Evolutionary conservation across 768 basidiomycete genomes (phyloP), one percentile per base, ranked within the genome.

Genomic region (Pisolithus tinctorius): DNA sequence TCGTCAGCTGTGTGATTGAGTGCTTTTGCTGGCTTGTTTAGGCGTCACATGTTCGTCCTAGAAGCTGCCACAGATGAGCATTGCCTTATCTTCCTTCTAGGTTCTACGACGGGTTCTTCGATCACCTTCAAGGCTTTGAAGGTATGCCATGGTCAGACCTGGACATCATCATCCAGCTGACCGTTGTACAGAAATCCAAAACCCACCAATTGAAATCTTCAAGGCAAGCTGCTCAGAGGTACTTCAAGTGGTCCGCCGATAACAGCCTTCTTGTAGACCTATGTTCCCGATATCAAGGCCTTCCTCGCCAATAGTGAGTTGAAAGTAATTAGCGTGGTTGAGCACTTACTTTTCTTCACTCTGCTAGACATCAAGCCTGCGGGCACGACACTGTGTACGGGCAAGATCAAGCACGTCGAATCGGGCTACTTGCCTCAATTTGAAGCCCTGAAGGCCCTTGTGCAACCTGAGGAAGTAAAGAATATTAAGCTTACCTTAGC

Each of bases 401-500:
- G 79, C 17, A 86, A 84, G 65, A 81, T 86, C 54, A 79, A 66
- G 66, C 76, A 83, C 42, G 78, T 75, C 8, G 74, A 74, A 54
- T 75, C 82, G 0, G 83, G 84, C 57, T 86, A 84, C 58, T 61
- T 80, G 8, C 74, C 82, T 26, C 78, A 85, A 54, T 86, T 83
- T 60, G 77, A 81, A 51, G 78, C 73, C 46, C 67, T 84, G 51
- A 85, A 83, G 64, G 67, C 64, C 26, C 60, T 83, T 17, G 81
- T 84, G 25, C 60, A 77, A 16, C 71, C 78, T 7, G 75, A 84
- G 67, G 83, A 86, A 58, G 79, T 84, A 52, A 75, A 75, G 60
- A 72, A 75, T 59, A 76, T 88, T 64, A 89, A 91, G 64, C 60
- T 88, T 52, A 88, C 83, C 13, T 71, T 86, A 65, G 83, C 80